These are phyloP conservation scores for Erodium maritimum DNA, from an alignment of 345 rosid species.

Conservation along the genomic window DNA sequence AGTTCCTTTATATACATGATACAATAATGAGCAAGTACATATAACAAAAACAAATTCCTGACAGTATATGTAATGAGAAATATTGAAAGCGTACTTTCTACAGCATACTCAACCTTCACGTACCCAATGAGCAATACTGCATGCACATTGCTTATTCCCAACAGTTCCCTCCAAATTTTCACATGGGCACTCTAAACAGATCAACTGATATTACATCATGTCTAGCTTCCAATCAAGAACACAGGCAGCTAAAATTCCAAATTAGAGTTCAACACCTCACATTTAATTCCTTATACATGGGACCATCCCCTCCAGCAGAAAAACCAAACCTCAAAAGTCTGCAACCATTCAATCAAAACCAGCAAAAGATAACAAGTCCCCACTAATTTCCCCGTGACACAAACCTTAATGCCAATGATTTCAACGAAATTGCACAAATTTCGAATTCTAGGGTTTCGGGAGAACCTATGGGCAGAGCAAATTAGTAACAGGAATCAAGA, in stretches of 20 bases:
- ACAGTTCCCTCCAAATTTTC: background rate
- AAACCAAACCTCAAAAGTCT: background rate
- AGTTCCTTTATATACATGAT: background rate
- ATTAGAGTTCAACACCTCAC: background rate
- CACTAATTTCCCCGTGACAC: constrained; percentile 9
- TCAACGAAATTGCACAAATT: constrained; percentile 19
- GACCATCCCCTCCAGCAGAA: background rate
- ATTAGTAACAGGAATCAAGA: constrained; percentile 5
- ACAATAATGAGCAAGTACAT: background rate
- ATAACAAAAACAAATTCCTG: background rate
- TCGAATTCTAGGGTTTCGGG: constrained; percentile 36
- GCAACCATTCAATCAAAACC: background rate
- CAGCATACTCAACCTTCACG: too few relatives aligned
- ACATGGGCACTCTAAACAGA: background rate
- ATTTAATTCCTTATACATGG: background rate
- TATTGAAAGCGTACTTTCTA: too few relatives aligned
- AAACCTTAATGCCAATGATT: constrained; percentile 16
- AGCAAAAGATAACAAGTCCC: constrained; percentile 8
- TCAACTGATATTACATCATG: background rate
- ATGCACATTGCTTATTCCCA: background rate
- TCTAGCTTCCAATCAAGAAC: background rate
- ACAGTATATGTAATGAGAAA: background rate
- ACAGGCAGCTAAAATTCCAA: background rate
- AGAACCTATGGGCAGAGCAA: constrained; percentile 12
- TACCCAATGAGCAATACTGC: background rate